Evolutionary conservation across 345 rosid species (phyloP).

Genomic region (Melastoma malabathricum): DNA sequence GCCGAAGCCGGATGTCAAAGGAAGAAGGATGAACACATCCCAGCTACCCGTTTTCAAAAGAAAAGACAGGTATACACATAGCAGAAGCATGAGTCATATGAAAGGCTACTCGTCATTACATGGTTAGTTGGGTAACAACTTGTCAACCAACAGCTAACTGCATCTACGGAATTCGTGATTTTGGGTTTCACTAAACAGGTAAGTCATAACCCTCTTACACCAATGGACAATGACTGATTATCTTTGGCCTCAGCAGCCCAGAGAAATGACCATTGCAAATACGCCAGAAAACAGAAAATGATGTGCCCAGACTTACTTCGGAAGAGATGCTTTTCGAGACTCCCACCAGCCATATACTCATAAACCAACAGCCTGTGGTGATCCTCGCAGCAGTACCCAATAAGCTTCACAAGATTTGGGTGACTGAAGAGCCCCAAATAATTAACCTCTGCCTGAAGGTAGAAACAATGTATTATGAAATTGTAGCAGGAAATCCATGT

Average conservation of each 20-base stretch:
- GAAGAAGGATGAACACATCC: too few species aligned
- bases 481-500: not conserved
- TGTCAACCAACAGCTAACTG: too few species aligned
- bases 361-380: slow-evolving; percentile 81
- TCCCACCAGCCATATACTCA: slow-evolving; percentile 89
- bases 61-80: too few species aligned
- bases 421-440: slow-evolving; percentile 90
- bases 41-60: too few species aligned
- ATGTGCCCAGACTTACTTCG: slow-evolving; percentile 48
- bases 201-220: too few species aligned
- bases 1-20: too few species aligned
- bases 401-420: slow-evolving; percentile 87
- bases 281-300: not conserved
- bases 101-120: too few species aligned
- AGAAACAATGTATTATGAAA: slow-evolving; percentile 4
- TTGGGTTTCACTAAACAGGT: too few species aligned
- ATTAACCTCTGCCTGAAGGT: slow-evolving; percentile 81
- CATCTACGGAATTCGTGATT: too few species aligned
- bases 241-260: not conserved
- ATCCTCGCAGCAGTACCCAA: slow-evolving; percentile 97
- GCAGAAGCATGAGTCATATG: too few species aligned
- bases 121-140: too few species aligned
- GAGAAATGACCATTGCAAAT: not conserved
- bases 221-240: not conserved
- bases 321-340: slow-evolving; percentile 91